phyloP scores from a whole-genome alignment of 495 filamentous ascomycete species.

The Eremomyces bilateralis region DNA sequence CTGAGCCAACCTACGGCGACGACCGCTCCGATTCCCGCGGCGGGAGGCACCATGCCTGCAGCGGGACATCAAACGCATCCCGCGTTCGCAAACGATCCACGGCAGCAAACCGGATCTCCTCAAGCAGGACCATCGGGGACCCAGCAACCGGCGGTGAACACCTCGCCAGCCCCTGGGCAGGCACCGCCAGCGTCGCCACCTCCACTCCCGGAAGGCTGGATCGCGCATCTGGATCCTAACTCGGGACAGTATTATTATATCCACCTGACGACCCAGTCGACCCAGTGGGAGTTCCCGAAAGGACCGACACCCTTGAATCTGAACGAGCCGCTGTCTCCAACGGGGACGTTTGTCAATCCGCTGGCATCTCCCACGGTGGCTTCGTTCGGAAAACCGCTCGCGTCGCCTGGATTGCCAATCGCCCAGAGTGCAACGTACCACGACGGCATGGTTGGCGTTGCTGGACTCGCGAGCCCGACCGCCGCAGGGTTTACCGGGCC shows the following conservation, averaged over 20 bases:
- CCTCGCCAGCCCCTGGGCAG: slow-evolving; percentile 24
- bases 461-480: slow-evolving; percentile 41
- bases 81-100: slow-evolving; percentile 66
- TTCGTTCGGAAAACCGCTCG: slow-evolving; percentile 37
- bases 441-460: slow-evolving; percentile 57
- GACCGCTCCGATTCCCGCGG: neutral
- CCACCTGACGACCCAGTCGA: slow-evolving; percentile 84
- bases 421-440: slow-evolving; percentile 40
- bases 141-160: slow-evolving; percentile 5
- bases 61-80: slow-evolving; percentile 33
- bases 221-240: slow-evolving; percentile 83
- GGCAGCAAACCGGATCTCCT: slow-evolving; percentile 15
- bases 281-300: slow-evolving; percentile 97
- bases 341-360: slow-evolving; percentile 52
- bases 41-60: slow-evolving; percentile 10
- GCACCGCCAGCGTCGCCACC: slow-evolving; percentile 58
- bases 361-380: slow-evolving; percentile 51
- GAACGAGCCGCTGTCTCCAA: slow-evolving; percentile 62
- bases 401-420: slow-evolving; percentile 29
- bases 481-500: slow-evolving; percentile 58
- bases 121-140: slow-evolving; percentile 10
- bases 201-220: slow-evolving; percentile 92
- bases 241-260: slow-evolving; percentile 99
- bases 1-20: slow-evolving; percentile 7
- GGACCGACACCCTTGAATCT: slow-evolving; percentile 67